These are phyloP conservation scores for Candida verbasci DNA, from an alignment of 805 yeast genomes.

Conservation along the genomic window DNA sequence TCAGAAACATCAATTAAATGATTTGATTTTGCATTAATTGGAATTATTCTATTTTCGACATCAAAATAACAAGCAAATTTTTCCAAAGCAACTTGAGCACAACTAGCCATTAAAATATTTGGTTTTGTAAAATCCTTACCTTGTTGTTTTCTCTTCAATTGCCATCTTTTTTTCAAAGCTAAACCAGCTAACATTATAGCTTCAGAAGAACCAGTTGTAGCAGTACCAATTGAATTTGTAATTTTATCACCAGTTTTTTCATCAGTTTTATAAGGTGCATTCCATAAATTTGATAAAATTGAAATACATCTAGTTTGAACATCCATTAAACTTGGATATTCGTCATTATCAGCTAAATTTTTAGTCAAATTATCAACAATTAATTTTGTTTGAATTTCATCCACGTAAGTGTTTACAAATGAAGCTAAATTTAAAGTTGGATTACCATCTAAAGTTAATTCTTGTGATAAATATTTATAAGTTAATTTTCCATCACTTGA, in stretches of 20 bases:
- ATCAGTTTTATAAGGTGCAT: conserved; percentile 46
- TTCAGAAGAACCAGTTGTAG: conserved; percentile 92
- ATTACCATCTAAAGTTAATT: conserved; percentile 75
- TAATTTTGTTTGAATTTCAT: conserved; percentile 39
- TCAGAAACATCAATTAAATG: conserved; percentile 60
- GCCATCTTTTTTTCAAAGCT: conserved; percentile 91
- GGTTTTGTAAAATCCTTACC: conserved; percentile 65
- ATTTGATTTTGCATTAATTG: conserved; percentile 55
- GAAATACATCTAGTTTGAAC: conserved; percentile 79
- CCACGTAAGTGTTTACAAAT: conserved; percentile 75
- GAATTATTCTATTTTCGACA: conserved; percentile 76
- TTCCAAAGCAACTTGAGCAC: conserved; percentile 92
- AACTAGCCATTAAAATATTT: conserved; percentile 85
- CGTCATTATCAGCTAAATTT: conserved; percentile 90
- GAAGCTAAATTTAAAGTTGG: conserved; percentile 84
- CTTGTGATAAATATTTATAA: conserved; percentile 64
- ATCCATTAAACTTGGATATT: conserved; percentile 81
- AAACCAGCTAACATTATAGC: conserved; percentile 92
- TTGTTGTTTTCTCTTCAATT: conserved; percentile 51
- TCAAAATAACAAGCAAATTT: conserved; percentile 93
- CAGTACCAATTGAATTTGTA: conserved; percentile 64
- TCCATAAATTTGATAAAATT: conserved; percentile 76
- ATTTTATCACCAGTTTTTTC: conserved; percentile 25
- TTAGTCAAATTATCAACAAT: conserved; percentile 71
- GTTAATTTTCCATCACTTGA: conserved; percentile 54